phyloP scores from a whole-genome alignment of 331 rosid genomes.

The Phaseolus coccineus region DNA sequence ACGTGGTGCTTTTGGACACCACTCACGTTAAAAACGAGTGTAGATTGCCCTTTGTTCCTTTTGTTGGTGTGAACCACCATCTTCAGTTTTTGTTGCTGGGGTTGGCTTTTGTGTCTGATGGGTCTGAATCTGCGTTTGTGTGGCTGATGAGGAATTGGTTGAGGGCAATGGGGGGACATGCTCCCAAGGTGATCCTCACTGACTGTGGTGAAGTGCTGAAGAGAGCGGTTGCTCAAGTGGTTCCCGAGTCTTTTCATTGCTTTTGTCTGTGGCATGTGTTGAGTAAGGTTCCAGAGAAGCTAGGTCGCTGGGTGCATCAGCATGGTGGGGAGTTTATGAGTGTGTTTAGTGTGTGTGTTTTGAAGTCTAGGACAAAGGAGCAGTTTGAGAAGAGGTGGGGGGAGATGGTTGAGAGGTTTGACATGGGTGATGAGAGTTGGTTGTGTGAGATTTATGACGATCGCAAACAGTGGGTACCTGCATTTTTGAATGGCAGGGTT shows the following conservation, averaged over 20 bases:
- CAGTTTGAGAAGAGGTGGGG: slow-evolving; percentile 47
- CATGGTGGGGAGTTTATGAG: slow-evolving; percentile 25
- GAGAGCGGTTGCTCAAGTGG: slow-evolving; percentile 25
- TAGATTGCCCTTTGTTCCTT: slow-evolving; percentile 35
- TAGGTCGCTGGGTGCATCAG: not conserved
- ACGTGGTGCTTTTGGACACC: slow-evolving; percentile 44
- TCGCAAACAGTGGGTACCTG: slow-evolving; percentile 36
- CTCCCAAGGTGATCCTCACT: slow-evolving; percentile 44
- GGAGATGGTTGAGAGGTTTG: slow-evolving; percentile 37
- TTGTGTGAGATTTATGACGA: slow-evolving; percentile 41
- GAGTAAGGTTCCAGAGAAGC: slow-evolving; percentile 42
- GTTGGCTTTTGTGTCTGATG: slow-evolving; percentile 34
- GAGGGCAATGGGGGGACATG: slow-evolving; percentile 40
- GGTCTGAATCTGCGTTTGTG: slow-evolving; percentile 22
- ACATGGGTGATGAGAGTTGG: slow-evolving; percentile 32
- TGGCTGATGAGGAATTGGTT: slow-evolving; percentile 43
- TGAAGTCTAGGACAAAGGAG: slow-evolving; percentile 37
- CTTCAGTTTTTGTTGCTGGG: slow-evolving; percentile 43
- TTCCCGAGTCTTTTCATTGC: slow-evolving; percentile 40
- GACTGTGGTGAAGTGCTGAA: slow-evolving; percentile 32
- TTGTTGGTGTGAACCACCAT: slow-evolving; percentile 47
- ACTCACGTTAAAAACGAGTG: slow-evolving; percentile 33
- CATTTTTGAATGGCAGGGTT: slow-evolving; percentile 8
- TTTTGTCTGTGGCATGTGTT: slow-evolving; percentile 48
- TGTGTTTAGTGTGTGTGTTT: slow-evolving; percentile 37